Percentiles rank a stretch among this genome's conserved stretches.
Conservation (phyloP, 148 eudicot genomes). For the Diospyros lotus region DNA sequence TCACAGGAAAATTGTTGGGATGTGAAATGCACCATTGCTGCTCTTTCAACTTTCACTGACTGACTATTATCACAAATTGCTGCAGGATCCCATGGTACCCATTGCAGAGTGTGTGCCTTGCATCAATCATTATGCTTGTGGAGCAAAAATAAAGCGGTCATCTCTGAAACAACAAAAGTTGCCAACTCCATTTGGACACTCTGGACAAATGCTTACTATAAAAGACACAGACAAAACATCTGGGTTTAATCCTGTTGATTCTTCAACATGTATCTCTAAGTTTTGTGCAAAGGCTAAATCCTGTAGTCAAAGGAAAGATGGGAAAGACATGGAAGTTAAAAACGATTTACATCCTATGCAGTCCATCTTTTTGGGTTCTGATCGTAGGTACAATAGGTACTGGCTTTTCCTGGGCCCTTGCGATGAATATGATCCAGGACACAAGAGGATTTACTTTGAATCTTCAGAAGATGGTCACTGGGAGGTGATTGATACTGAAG, state of each 20-base stretch:
- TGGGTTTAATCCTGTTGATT: conserved; percentile 56
- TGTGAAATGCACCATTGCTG: not conserved
- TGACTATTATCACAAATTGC: not conserved
- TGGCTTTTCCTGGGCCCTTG: conserved; percentile 99
- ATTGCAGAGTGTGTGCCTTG: conserved; percentile 41
- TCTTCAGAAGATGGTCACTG: conserved; percentile 99
- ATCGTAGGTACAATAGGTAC: conserved; percentile 92
- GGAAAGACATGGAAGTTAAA: conserved; percentile 27
- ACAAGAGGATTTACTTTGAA: conserved; percentile 79
- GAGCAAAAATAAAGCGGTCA: conserved; percentile 83
- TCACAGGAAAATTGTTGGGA: not conserved
- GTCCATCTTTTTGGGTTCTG: conserved; percentile 83
- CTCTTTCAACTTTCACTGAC: not conserved
- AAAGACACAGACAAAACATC: conserved; percentile 27
- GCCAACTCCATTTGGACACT: conserved; percentile 15
- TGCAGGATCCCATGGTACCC: conserved; percentile 49
- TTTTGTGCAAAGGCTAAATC: conserved; percentile 30
- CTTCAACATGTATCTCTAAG: conserved; percentile 36
- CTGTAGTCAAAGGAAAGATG: conserved; percentile 17
- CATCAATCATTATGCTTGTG: conserved; percentile 53
- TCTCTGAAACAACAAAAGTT: conserved; percentile 29
- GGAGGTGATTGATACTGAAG: conserved; percentile 83
- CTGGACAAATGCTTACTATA: conserved; percentile 20
- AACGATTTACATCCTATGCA: conserved; percentile 76
- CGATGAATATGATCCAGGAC: conserved; percentile 75